These are phyloP conservation scores for Ciborinia camelliae DNA, from an alignment of 2,329 filamentous ascomycete genomes.

Conservation along the genomic window DNA sequence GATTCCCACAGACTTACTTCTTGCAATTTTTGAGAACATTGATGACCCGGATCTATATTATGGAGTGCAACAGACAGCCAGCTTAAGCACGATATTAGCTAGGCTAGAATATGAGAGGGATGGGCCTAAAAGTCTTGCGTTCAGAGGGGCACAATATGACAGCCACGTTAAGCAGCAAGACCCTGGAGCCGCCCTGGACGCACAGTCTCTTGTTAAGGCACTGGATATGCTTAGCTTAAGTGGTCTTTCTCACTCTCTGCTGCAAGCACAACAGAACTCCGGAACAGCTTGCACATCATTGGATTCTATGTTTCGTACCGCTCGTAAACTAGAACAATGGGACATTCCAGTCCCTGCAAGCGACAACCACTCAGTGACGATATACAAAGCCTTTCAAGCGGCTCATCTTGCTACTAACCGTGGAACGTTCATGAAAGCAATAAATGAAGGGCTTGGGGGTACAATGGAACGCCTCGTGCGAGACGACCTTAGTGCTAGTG, in stretches of 20 bases:
- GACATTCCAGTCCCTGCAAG: conserved; percentile 73
- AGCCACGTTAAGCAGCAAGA: conserved; percentile 68
- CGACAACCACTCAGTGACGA: conserved; percentile 60
- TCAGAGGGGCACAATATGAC: conserved; percentile 87
- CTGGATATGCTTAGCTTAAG: conserved; percentile 79
- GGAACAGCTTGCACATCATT: conserved; percentile 57
- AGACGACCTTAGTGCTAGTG: conserved; percentile 48
- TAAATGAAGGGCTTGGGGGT: conserved; percentile 61
- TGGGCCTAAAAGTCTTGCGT: conserved; percentile 81
- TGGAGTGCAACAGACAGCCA: conserved; percentile 76
- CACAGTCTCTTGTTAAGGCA: conserved; percentile 68
- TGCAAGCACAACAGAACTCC: conserved; percentile 62
- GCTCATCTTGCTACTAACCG: conserved; percentile 65
- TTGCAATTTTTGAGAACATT: conserved; percentile 84
- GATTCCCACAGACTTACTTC: conserved; percentile 64
- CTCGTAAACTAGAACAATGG: conserved; percentile 85
- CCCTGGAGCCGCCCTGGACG: conserved; percentile 54
- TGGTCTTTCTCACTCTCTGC: conserved; percentile 77
- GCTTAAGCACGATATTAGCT: conserved; percentile 71
- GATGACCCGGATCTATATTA: conserved; percentile 97
- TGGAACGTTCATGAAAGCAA: conserved; percentile 49
- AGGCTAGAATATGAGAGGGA: conserved; percentile 87
- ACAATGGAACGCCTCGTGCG: conserved; percentile 57
- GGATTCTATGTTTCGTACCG: conserved; percentile 74
- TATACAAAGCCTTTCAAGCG: conserved; percentile 79